These are phyloP conservation scores for Ceratocystiopsis sp. DNA, from an alignment of 2,329 filamentous ascomycete genomes.

Conservation along the genomic window DNA sequence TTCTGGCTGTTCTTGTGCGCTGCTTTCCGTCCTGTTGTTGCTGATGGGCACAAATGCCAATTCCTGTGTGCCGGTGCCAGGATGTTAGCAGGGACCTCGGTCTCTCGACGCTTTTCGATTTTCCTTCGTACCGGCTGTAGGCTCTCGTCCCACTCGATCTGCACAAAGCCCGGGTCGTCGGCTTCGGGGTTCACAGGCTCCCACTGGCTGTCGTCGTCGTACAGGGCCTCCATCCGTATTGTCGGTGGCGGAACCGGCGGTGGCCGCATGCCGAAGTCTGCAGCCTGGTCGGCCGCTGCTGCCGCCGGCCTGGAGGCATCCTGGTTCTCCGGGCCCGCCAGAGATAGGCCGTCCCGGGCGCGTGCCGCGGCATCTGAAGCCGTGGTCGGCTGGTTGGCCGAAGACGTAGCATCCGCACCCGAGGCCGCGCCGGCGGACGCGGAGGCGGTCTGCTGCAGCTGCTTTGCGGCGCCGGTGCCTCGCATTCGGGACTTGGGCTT, in stretches of 20 bases:
- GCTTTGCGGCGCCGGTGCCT: background rate
- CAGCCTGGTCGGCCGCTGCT: constrained; percentile 13
- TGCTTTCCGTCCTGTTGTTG: constrained; percentile 12
- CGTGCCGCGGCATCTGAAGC: background rate
- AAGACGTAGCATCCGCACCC: background rate
- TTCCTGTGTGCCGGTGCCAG: constrained; percentile 4
- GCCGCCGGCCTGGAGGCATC: constrained; percentile 11
- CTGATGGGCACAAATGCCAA: constrained; percentile 22
- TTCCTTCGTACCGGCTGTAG: constrained; percentile 33
- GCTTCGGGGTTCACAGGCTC: constrained; percentile 46
- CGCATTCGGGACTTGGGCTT: constrained; percentile 11
- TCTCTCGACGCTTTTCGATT: too few relatives aligned
- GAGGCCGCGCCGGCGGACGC: background rate
- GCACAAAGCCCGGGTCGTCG: constrained; percentile 47
- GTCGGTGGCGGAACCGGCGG: constrained; percentile 29
- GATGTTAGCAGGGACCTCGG: too few relatives aligned
- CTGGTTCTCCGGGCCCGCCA: background rate
- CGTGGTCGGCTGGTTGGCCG: constrained; percentile 13
- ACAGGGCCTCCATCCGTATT: constrained; percentile 49
- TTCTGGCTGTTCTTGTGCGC: constrained; percentile 1
- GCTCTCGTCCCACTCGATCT: constrained; percentile 59
- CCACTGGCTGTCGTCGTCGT: constrained; percentile 53
- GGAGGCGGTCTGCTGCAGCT: too few relatives aligned
- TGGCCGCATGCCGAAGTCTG: constrained; percentile 17
- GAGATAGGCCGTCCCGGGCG: background rate